Evolutionary conservation across 345 rosid genomes (phyloP).

Genomic region (Conringia planisiliqua): DNA sequence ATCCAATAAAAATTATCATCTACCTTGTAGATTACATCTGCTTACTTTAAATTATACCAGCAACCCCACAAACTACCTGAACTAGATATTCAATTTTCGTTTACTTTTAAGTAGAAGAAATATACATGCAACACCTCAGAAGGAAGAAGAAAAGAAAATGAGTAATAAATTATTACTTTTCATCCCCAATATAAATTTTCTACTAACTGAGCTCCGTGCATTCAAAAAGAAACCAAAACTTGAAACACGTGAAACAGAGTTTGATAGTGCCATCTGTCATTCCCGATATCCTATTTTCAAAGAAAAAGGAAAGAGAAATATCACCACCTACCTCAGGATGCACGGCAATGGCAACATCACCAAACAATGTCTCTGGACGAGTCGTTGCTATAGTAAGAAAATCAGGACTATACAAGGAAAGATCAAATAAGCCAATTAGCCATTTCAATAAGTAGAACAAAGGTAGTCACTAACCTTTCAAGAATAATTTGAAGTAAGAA

Average conservation of each 20-base stretch:
- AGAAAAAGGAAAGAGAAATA: background rate
- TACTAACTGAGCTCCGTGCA: conserved; percentile 1
- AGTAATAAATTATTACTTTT: background rate
- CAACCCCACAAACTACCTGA: background rate
- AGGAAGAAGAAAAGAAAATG: conserved; percentile 7
- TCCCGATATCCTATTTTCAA: background rate
- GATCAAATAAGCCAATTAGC: conserved; percentile 15
- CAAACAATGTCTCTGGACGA: conserved; percentile 96
- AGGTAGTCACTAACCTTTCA: background rate
- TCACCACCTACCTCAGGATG: conserved; percentile 64
- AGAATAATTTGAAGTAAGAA: background rate
- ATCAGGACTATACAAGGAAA: conserved; percentile 59
- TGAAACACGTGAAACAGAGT: conserved; percentile 2
- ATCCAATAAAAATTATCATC: background rate
- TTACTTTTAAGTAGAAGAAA: background rate
- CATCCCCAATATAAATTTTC: conserved; percentile 4
- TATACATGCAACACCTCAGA: background rate
- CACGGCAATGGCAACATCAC: conserved; percentile 94
- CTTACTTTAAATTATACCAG: background rate
- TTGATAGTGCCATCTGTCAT: conserved; percentile 5
- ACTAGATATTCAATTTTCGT: background rate
- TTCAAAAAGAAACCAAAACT: conserved; percentile 7
- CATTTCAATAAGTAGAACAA: conserved; percentile 1
- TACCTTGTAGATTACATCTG: conserved; percentile 3
- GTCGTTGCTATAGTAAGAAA: conserved; percentile 91